phyloP scores from a whole-genome alignment of 192 early-diverging fungal genomes.

The Pilaira anomala region DNA sequence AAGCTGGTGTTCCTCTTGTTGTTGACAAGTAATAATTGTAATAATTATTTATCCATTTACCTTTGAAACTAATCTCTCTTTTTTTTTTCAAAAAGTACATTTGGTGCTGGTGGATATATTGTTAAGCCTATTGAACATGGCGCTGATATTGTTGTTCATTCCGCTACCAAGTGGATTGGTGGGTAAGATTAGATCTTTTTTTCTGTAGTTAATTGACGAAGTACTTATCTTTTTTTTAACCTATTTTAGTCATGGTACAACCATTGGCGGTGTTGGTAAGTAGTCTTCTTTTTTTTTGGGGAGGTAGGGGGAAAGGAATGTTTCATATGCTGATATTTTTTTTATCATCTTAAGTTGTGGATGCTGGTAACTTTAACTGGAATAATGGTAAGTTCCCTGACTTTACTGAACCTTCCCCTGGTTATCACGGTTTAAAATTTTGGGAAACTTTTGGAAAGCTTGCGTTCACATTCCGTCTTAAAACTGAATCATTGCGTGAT shows the following conservation, averaged over 20 bases:
- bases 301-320: background rate
- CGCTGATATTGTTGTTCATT: slow-evolving; percentile 93
- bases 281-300: background rate
- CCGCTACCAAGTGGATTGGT: slow-evolving; percentile 93
- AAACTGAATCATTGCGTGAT: slow-evolving; percentile 84
- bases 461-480: slow-evolving; percentile 72
- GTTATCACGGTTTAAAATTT: slow-evolving; percentile 86
- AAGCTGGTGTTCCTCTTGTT: slow-evolving; percentile 81
- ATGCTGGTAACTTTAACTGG: slow-evolving; percentile 86
- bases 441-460: slow-evolving; percentile 85
- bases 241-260: slow-evolving; percentile 74
- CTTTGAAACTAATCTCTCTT: background rate
- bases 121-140: slow-evolving; percentile 86
- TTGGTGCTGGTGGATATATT: slow-evolving; percentile 86
- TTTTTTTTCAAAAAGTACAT: slow-evolving; percentile 74
- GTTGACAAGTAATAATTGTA: slow-evolving; percentile 74
- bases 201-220: background rate
- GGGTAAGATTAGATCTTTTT: slow-evolving; percentile 17
- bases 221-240: slow-evolving; percentile 34
- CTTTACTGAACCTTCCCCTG: slow-evolving; percentile 80
- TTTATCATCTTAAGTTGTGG: slow-evolving; percentile 53
- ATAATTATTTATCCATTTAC: background rate
- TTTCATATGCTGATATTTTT: background rate
- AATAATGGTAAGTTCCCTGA: slow-evolving; percentile 84
- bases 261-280: slow-evolving; percentile 77